A percentile compares a stretch with the other conserved stretches of the same genome.
These are phyloP conservation scores for Begonia masoniana DNA, from an alignment of 306 rosid genomes.

Conservation along the genomic window DNA sequence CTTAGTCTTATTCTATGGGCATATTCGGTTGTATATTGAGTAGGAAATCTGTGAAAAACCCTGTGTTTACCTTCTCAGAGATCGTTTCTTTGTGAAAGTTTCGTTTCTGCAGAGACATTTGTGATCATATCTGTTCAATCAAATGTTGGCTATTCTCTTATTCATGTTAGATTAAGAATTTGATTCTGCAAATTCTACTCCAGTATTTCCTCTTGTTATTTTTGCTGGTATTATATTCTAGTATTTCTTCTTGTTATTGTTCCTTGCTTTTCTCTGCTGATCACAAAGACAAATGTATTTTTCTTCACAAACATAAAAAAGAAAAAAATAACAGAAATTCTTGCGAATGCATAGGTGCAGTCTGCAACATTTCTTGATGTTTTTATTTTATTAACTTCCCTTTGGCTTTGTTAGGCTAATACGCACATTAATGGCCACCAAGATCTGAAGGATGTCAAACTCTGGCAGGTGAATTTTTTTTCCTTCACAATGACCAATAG, in stretches of 20 bases:
- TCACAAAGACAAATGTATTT: background rate
- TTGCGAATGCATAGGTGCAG: background rate
- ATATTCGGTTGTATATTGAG: too few relatives aligned
- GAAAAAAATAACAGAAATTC: background rate
- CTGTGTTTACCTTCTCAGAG: too few relatives aligned
- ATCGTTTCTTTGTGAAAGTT: too few relatives aligned
- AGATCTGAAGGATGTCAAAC: constrained; percentile 84
- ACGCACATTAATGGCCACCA: constrained; percentile 78
- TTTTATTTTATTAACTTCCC: background rate
- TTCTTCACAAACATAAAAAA: background rate
- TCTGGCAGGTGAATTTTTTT: constrained; percentile 73
- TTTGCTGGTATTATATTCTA: too few relatives aligned
- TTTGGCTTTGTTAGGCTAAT: constrained; percentile 53
- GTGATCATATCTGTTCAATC: too few relatives aligned
- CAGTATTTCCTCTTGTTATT: too few relatives aligned
- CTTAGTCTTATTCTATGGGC: too few relatives aligned
- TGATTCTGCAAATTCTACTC: too few relatives aligned
- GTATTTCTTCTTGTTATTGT: background rate
- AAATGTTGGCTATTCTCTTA: too few relatives aligned
- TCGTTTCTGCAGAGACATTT: too few relatives aligned
- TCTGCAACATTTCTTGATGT: background rate
- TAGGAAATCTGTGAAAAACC: too few relatives aligned
- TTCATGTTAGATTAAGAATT: too few relatives aligned
- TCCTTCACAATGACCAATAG: constrained; percentile 5
- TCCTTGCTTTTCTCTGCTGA: background rate